These are phyloP conservation scores for Diaporthe nobilis DNA, from an alignment of 2,329 filamentous ascomycete genomes.

Conservation along the genomic window DNA sequence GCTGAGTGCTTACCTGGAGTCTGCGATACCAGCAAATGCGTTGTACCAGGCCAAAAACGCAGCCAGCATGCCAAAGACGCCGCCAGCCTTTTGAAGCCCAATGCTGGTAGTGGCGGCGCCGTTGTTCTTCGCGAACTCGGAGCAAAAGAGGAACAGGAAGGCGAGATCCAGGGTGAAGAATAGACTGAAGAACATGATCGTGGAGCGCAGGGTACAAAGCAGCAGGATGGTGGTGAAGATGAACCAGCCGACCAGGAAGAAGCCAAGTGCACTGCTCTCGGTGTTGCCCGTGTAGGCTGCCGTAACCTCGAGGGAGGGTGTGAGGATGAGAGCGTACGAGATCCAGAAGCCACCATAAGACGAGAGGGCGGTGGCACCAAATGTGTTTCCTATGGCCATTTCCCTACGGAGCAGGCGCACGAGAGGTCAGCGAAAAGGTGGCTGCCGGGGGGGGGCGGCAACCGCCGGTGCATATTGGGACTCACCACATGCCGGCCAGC, in stretches of 20 bases:
- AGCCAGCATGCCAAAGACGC: constrained; percentile 83
- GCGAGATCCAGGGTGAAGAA: constrained; percentile 84
- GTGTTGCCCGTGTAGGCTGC: constrained; percentile 62
- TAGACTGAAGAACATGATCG: constrained; percentile 81
- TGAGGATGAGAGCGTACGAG: constrained; percentile 79
- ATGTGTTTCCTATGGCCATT: constrained; percentile 90
- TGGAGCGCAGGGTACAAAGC: constrained; percentile 82
- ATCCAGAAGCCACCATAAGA: constrained; percentile 92
- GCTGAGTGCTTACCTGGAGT: constrained; percentile 68
- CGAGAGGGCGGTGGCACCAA: constrained; percentile 84
- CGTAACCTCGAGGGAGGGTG: constrained; percentile 64
- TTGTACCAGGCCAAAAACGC: constrained; percentile 92
- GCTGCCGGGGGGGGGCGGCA: not conserved
- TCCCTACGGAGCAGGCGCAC: constrained; percentile 68
- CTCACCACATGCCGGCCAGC: constrained; percentile 88
- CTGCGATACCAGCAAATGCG: constrained; percentile 84
- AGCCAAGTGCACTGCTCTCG: constrained; percentile 74
- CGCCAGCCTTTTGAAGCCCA: constrained; percentile 77
- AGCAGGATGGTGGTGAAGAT: constrained; percentile 85
- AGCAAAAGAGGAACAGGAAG: constrained; percentile 80
- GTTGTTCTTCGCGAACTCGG: constrained; percentile 70
- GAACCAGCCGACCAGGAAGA: constrained; percentile 86
- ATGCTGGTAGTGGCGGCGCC: constrained; percentile 60
- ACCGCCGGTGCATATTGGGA: constrained; percentile 41
- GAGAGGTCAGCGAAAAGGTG: constrained; percentile 36